Base-by-base conservation (phyloP, 1,284 basidiomycete genomes). In the Cutaneotrichosporon daszewskae region DNA sequence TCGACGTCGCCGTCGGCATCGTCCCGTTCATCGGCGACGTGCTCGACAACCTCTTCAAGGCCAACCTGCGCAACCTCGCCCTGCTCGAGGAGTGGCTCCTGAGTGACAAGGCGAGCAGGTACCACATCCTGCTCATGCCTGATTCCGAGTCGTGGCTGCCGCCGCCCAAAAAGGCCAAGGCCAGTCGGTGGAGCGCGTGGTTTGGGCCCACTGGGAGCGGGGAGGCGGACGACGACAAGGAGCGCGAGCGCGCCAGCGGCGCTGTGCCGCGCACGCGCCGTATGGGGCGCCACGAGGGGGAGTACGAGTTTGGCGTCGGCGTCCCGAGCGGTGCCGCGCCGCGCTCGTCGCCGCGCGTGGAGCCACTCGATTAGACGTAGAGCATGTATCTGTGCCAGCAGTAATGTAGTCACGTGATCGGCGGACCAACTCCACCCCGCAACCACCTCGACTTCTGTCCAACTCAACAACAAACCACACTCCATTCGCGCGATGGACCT, bases 1-100 rank as follows among this genome's bases (percentile, higher is more conserved):
- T 66, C 16, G 68, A 72, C 50, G 55, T 61, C n/a, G n/a, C 53
- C 10, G 65, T 68, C 3, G 68, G 68, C 19, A 50, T 71, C 31
- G 60, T 72, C 8, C 71, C 70, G 5, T 28, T 69, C 27, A 44
- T 72, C 22, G 69, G 69, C 22, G 69, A 71, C 48, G 54, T 69
- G 36, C 54, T 72, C 34, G 71, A 72, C 57, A 71, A 71, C 50
- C 60, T 69, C 18, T 72, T 66, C 56, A 72, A 72, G 45, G 60
- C 65, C 16, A 72, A 72, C 46, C 51, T 72, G 10, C 60, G 65
- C 13, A 72, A 72, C 51, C 57, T 72, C 19, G 51, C 53, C 10
- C 40, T 68, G 3, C 54, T 66, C 23, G 66, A 72, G 55, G 49
- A 50, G 4, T 71, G 62, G 57, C 62, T 72, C 11, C 58, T 72